Base-by-base conservation (phyloP, 2,329 filamentous ascomycete genomes). In the Aspergillus texensis region DNA sequence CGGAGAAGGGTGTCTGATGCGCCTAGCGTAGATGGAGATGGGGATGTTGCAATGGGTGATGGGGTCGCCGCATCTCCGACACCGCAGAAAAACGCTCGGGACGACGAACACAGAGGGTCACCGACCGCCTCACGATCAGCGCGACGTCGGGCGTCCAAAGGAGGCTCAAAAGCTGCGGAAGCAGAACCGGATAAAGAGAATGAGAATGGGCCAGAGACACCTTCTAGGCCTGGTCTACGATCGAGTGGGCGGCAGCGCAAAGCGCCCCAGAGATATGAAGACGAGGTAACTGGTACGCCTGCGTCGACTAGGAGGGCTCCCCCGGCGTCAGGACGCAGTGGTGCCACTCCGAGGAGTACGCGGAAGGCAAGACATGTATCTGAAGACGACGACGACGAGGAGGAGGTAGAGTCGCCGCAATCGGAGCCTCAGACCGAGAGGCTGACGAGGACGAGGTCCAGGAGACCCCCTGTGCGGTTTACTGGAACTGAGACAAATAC, bases 231-330 rank as follows among this genome's bases (percentile, higher is more conserved):
- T n/a, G 72, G 73, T 8, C 59, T 72, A 53, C 71, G 77, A 19
- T 70, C 75, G 21, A 79, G 77, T 62, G 74, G 71, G 39, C 71
- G 77, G 28, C 75, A 75, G 56, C 72, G 77, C 19, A 78, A 74
- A 67, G 65, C 72, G 6, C 74, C 76, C 8, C 69, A 74, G 63
- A 70, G 73, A 60, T 76, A 69, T 10, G 76, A 74, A 48, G 73
- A 74, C 26, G 71, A 74, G 24, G 65, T 58, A 24, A n/a, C 19
- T 9, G 53, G 61, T 24, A 70, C 68, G 6, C 65, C 63, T 16
- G 64, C 72, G 4, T 65, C 68, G 43, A 70, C 72, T 9, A 69
- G 68, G 39, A 69, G 58, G 55, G 28, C 63, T 19, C 62, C 68
- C n/a, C 62, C 67, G 4, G 67, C 74, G 2, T 66, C 70, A 28